Percentiles rank a stretch among this genome's conserved stretches.
phyloP scores from a whole-genome alignment of 2,329 filamentous ascomycete genomes.

The Ustulina deusta region DNA sequence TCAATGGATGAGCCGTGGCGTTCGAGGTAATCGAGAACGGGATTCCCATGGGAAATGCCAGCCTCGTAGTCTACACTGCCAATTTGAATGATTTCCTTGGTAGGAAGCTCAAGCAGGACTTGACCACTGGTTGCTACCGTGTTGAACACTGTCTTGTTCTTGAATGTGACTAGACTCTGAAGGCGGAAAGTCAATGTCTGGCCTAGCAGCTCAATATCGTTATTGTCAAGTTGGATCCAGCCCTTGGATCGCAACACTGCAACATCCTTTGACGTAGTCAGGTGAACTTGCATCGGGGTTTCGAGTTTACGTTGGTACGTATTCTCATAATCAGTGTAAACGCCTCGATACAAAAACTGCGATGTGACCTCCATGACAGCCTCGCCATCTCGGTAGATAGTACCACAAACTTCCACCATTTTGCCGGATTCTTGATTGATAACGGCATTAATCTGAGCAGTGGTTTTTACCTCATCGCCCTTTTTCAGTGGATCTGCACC shows the following conservation, averaged over 20 bases:
- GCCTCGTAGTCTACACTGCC: conserved; percentile 97
- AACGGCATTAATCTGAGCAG: conserved; percentile 95
- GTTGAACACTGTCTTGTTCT: conserved; percentile 93
- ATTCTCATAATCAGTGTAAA: conserved; percentile 94
- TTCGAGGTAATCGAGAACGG: conserved; percentile 94
- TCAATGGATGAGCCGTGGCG: conserved; percentile 92
- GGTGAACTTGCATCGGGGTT: conserved; percentile 92
- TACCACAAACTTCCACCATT: conserved; percentile 99
- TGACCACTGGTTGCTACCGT: conserved; percentile 92
- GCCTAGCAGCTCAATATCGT: conserved; percentile 86
- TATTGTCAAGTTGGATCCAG: conserved; percentile 88
- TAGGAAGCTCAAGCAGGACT: conserved; percentile 92
- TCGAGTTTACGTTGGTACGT: conserved; percentile 98
- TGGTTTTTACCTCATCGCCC: conserved; percentile 91
- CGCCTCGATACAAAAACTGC: conserved; percentile 95
- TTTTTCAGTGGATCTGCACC: conserved; percentile 96
- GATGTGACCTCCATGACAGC: conserved; percentile 98
- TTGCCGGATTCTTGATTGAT: conserved; percentile 98
- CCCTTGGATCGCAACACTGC: conserved; percentile 96
- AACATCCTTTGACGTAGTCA: conserved; percentile 89
- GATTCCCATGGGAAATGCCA: conserved; percentile 91
- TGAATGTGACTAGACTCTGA: conserved; percentile 90
- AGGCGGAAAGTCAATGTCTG: conserved; percentile 97
- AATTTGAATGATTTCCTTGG: conserved; percentile 97
- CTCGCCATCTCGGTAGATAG: conserved; percentile 84